phyloP scores from a whole-genome alignment of 768 basidiomycete species.

The Lactarius sanguifluus region DNA sequence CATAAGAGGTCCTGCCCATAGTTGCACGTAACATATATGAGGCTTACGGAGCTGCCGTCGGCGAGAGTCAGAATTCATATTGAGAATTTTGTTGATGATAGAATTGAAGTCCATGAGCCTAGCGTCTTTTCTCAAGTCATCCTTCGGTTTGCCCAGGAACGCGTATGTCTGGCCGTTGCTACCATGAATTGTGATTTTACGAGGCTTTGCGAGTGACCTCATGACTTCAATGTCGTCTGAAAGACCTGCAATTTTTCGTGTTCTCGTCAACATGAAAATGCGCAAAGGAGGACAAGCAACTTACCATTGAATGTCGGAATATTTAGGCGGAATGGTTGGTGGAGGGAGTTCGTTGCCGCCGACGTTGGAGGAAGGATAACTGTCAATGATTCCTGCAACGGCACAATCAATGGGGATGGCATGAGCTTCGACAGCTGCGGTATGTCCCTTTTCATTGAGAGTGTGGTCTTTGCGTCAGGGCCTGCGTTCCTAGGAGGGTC shows the following conservation, averaged over 20 bases:
- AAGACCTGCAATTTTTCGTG: slow-evolving; percentile 51
- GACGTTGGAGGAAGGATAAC: slow-evolving; percentile 82
- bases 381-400: slow-evolving; percentile 89
- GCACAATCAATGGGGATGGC: slow-evolving; percentile 75
- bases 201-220: slow-evolving; percentile 86
- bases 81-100: slow-evolving; percentile 95
- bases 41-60: slow-evolving; percentile 82
- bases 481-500: slow-evolving; percentile 31
- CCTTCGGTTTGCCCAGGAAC: slow-evolving; percentile 96
- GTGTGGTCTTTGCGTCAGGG: slow-evolving; percentile 35
- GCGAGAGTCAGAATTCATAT: slow-evolving; percentile 90
- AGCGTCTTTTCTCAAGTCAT: slow-evolving; percentile 96
- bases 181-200: slow-evolving; percentile 83
- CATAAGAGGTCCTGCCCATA: slow-evolving; percentile 13
- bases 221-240: slow-evolving; percentile 85
- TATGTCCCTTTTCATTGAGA: slow-evolving; percentile 57
- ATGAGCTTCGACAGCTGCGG: slow-evolving; percentile 53
- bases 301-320: slow-evolving; percentile 76
- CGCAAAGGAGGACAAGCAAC: slow-evolving; percentile 19
- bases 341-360: slow-evolving; percentile 48
- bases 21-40: not conserved
- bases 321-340: slow-evolving; percentile 79
- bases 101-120: slow-evolving; percentile 97
- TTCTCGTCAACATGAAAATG: not conserved
- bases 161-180: slow-evolving; percentile 82